Evolutionary conservation across 2,329 filamentous ascomycete genomes (phyloP), one percentile per base, ranked within the genome.

Genomic region (Blastomyces silverae): DNA sequence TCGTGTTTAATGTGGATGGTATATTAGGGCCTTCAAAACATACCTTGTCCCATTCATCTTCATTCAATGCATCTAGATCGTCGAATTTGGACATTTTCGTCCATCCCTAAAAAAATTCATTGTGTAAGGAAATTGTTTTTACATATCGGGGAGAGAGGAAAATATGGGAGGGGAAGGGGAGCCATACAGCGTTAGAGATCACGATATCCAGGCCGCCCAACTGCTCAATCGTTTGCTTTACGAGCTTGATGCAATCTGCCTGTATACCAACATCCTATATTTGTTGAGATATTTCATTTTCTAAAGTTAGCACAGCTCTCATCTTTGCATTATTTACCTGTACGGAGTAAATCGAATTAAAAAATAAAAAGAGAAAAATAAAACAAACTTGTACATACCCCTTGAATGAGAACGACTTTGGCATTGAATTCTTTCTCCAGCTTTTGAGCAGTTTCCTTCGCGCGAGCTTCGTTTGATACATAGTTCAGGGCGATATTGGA

Each of bases 401-500:
- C 90, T 72, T 87, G 82, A 68, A 92, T 76, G 7, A 83, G 76
- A 25, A 82, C 71, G 59, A 84, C 76, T 71, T 84, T 83, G 67
- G 84, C 77, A 66, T 78, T 73, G 67, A 84, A 82, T 37, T 83
- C 73, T 7, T 73, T 71, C 53, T 83, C 72, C 6, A 92, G 78
- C 66, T 85, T 83, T 11, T 78, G 71, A 3, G 86, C 79, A 2
- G 91, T 78, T 8, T 80, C 77, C 55, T 84, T 77, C 6, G 89
- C 90, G 1, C 85, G 81, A 22, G 82, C 81, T 46, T 79, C 75
- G 73, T 84, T 86, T 67, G 82, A 84, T 75, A 83, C 81, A 76
- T 91, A 93, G 77, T 92, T 93, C 73, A 94, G 83, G 10, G 86
- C 85, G 11, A 93, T 79, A 65, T 89, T 87, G 72, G 84, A 85